Conservation (phyloP, 2,329 filamentous ascomycete genomes). For the Penicillium polonicum region DNA sequence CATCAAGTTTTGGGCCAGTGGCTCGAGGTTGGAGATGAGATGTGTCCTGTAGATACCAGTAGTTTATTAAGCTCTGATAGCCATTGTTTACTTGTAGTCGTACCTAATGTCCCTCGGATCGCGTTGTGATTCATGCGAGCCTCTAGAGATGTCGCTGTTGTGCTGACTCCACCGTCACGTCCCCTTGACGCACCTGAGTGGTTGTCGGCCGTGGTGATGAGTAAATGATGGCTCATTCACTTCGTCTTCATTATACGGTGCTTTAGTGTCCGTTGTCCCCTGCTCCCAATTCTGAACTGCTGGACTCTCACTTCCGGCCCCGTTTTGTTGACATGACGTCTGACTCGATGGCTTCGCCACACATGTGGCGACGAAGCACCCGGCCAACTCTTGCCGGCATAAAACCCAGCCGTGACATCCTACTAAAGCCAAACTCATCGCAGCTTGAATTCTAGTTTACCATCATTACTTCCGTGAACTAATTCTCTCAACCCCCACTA, state of each 20-base stretch:
- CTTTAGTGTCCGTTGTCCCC: neutral
- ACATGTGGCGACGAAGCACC: constrained; percentile 3
- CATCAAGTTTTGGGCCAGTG: constrained; percentile 33
- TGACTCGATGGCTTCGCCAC: constrained; percentile 4
- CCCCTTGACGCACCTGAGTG: too few species aligned
- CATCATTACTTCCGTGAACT: too few species aligned
- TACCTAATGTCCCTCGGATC: too few species aligned
- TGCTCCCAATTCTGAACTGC: neutral
- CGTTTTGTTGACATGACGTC: constrained; percentile 6
- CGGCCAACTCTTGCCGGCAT: neutral
- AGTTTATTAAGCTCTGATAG: too few species aligned
- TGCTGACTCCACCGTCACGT: too few species aligned
- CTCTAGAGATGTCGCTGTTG: too few species aligned
- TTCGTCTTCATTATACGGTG: neutral
- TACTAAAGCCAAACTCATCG: neutral
- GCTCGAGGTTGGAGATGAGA: constrained; percentile 38
- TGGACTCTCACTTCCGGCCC: neutral
- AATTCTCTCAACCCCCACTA: neutral
- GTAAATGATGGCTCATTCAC: too few species aligned
- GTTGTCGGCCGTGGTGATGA: neutral
- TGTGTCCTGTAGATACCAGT: neutral
- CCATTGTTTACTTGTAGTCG: too few species aligned
- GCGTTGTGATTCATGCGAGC: too few species aligned
- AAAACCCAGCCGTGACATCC: neutral
- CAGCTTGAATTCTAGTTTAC: neutral